Evolutionary conservation across 371 early-diverging fungal genomes (phyloP), one percentile per base, ranked within the genome.

Genomic region (Zychaea mexicana): DNA sequence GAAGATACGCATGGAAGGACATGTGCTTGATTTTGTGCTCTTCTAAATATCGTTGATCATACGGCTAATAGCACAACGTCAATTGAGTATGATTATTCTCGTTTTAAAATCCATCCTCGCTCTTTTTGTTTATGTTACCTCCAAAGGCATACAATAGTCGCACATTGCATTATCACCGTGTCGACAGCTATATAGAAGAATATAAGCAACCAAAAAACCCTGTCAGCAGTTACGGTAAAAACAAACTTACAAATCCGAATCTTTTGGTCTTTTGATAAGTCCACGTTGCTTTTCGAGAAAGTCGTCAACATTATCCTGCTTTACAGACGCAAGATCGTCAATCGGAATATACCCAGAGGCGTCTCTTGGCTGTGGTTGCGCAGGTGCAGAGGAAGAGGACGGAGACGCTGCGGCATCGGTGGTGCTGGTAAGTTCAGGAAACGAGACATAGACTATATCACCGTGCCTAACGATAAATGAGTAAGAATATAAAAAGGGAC

Each of bases 81-180:
- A n/a, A n/a, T n/a, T n/a, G n/a, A n/a, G n/a, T n/a, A n/a, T n/a
- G n/a, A n/a, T n/a, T n/a, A n/a, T n/a, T n/a, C n/a, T n/a, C n/a
- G n/a, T n/a, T n/a, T 36, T 36, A 36, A 36, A 36, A 36, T 15
- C 38, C 38, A n/a, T n/a, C n/a, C n/a, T n/a, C n/a, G n/a, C n/a
- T 42, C n/a, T 15, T 15, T 17, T 15, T 49, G 38, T 45, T n/a
- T 7, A 21, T 32, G 13, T 62, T 81, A 86, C 88, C 73, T 94
- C 97, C 24, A 96, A 77, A 4, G 99, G 98, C 90, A 93, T 88
- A 73, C 99, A 99, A 74, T 99, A 97, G 69, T 96, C 96, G 76
- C 99, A 99, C 98, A 98, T 98, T 39, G 95, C 96, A 46, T 91
- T 88, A 15, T 76, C 72, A 9, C 94, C 90, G 72, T 98, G 99